Base-by-base conservation (phyloP, 2,329 filamentous ascomycete species). In the Xylaria sp. region DNA sequence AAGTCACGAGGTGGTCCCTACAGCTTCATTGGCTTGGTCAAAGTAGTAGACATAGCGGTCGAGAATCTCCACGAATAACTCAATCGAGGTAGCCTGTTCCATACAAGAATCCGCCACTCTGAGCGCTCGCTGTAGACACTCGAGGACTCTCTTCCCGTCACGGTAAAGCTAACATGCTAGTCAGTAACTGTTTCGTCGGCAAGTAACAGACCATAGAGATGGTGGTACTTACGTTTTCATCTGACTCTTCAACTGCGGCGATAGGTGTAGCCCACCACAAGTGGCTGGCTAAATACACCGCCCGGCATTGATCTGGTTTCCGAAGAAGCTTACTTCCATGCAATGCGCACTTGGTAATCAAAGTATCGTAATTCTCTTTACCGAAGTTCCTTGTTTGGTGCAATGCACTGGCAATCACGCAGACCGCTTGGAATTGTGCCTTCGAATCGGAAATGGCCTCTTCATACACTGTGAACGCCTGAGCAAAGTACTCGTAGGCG, bases 41-140 rank as follows among this genome's bases (percentile, higher is more conserved):
- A 98, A 99, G 84, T 98, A 99, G 82, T 99, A 99, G 62, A 98
- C 94, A 79, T 99, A 99, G 81, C 96, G 90, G 81, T 99, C 98
- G 65, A 99, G 84, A 72, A 99, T 99, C 83, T 99, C 96, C 66
- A 99, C 95, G 82, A 99, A 99, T 58, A 99, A 87, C 82, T 99
- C 97, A 56, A 99, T 96, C 2, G 94, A 98, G 3, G 98, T 94
- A 7, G 94, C 94, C 8, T 94, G 96, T 81, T 99, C 97, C 96
- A 99, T 99, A 83, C 96, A 99, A 7, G 96, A 97, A 81, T 99
- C 96, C 2, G 96, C 97, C 33, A 99, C 97, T 43, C 97, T 91
- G 10, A 99, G 90, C 12, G 96, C 96, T 65, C 96, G 92, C 81
- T 99, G 96, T 57, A 99, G 86, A 78, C 96, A 99, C 80, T 99